These are phyloP conservation scores for Crithidia brevicula DNA, from an alignment of 208 protist species.

Conservation along the genomic window DNA sequence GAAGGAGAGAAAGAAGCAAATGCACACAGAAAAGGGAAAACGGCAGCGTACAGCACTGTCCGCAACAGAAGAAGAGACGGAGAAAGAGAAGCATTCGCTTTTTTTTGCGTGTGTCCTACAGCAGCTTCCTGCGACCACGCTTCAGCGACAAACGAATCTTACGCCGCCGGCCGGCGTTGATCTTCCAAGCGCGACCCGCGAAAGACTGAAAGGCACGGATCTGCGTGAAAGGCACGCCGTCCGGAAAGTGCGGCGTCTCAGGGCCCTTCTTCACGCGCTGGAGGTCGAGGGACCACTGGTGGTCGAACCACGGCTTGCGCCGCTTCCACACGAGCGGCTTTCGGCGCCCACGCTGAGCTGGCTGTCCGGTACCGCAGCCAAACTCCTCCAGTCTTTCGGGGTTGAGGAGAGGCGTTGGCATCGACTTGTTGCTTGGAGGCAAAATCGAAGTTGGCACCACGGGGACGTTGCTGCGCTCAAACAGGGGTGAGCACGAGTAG, in stretches of 20 bases:
- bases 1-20: constrained; percentile 2
- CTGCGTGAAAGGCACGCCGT: constrained; percentile 87
- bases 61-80: constrained; percentile 6
- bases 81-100: background rate
- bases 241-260: constrained; percentile 82
- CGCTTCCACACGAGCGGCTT: constrained; percentile 90
- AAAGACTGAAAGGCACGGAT: constrained; percentile 90
- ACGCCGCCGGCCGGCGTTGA: constrained; percentile 83
- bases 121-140: constrained; percentile 82
- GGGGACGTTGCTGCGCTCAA: constrained; percentile 20
- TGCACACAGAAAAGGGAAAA: constrained; percentile 9
- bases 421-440: constrained; percentile 52
- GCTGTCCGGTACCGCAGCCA: constrained; percentile 80
- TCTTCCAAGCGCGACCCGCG: constrained; percentile 83
- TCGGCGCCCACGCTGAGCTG: constrained; percentile 77
- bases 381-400: constrained; percentile 50
- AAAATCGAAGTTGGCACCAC: constrained; percentile 30
- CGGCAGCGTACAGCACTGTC: background rate
- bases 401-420: constrained; percentile 80
- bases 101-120: constrained; percentile 38
- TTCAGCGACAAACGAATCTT: constrained; percentile 91
- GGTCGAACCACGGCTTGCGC: constrained; percentile 91
- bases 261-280: constrained; percentile 83
- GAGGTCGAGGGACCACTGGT: constrained; percentile 87
- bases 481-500: constrained; percentile 33